These are phyloP conservation scores for Plenodomus tracheiphilus DNA, from an alignment of 2,329 filamentous ascomycete species.

Conservation along the genomic window DNA sequence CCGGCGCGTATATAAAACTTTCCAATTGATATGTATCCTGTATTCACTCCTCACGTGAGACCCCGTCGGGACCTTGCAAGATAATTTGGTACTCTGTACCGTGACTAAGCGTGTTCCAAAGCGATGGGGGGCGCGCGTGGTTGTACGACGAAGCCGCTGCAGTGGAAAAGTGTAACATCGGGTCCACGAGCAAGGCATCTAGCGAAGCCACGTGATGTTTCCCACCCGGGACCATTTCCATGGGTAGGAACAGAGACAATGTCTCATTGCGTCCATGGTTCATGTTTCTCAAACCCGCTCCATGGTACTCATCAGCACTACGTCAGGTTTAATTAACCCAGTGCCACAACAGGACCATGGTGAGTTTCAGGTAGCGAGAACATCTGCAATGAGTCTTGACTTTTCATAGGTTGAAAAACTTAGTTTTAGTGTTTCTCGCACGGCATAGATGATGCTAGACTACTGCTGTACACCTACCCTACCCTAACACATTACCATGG, in stretches of 20 bases:
- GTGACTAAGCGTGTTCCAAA: slow-evolving; percentile 7
- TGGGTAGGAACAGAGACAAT: no score
- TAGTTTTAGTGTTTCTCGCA: neutral
- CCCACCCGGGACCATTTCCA: neutral
- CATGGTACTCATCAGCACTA: no score
- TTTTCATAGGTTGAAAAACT: neutral
- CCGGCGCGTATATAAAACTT: slow-evolving; percentile 5
- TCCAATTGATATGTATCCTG: slow-evolving; percentile 8
- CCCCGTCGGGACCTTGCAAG: neutral
- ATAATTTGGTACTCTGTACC: neutral
- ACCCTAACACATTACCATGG: no score
- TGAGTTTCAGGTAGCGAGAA: slow-evolving; percentile 2
- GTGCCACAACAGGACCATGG: neutral
- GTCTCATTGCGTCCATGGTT: no score
- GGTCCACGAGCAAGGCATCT: neutral
- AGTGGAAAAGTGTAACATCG: slow-evolving; percentile 1
- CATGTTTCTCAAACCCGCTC: neutral
- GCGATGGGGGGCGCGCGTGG: neutral
- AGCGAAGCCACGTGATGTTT: neutral
- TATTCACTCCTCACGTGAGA: slow-evolving; percentile 6
- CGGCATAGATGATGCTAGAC: neutral
- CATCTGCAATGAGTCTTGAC: no score
- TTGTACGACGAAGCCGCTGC: slow-evolving; percentile 2
- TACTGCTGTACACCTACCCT: neutral
- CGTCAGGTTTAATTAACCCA: no score